These are phyloP conservation scores for Ophiostoma himal-ulmi DNA, from an alignment of 2,329 filamentous ascomycete species.

Conservation along the genomic window DNA sequence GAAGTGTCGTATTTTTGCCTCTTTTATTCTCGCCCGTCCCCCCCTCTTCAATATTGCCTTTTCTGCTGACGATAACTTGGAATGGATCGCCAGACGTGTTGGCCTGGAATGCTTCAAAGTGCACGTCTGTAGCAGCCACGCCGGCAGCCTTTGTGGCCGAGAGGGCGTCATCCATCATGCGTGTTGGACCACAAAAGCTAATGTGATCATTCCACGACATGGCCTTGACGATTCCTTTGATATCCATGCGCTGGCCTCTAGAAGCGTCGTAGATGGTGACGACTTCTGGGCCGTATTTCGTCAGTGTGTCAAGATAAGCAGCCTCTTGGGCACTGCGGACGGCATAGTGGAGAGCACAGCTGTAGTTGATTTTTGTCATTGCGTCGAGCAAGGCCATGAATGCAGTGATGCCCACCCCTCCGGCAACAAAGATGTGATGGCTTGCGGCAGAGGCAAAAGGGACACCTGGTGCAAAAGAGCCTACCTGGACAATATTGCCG, in stretches of 20 bases:
- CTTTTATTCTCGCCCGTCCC: neutral
- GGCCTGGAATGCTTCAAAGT: neutral
- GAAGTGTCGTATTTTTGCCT: neutral
- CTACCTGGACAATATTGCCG: constrained; percentile 23
- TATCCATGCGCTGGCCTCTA: constrained; percentile 47
- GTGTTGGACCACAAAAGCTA: neutral
- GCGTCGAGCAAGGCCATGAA: constrained; percentile 48
- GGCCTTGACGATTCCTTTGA: constrained; percentile 36
- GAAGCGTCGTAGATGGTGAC: constrained; percentile 47
- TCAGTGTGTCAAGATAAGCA: constrained; percentile 48
- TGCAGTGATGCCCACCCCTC: constrained; percentile 61
- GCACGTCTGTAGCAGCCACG: neutral
- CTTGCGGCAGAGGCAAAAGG: constrained; percentile 43
- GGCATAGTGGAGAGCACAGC: constrained; percentile 53
- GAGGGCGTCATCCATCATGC: neutral
- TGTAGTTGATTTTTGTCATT: constrained; percentile 42
- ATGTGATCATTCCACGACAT: constrained; percentile 3
- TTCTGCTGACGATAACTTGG: neutral
- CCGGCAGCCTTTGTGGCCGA: neutral
- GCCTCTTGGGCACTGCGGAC: constrained; percentile 48
- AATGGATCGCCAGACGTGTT: neutral
- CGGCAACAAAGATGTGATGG: constrained; percentile 57
- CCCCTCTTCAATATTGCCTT: neutral
- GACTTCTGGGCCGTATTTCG: constrained; percentile 34
- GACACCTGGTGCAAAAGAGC: constrained; percentile 46